Conservation (phyloP, 495 filamentous ascomycete species). For the Podospora pseudopauciseta region DNA sequence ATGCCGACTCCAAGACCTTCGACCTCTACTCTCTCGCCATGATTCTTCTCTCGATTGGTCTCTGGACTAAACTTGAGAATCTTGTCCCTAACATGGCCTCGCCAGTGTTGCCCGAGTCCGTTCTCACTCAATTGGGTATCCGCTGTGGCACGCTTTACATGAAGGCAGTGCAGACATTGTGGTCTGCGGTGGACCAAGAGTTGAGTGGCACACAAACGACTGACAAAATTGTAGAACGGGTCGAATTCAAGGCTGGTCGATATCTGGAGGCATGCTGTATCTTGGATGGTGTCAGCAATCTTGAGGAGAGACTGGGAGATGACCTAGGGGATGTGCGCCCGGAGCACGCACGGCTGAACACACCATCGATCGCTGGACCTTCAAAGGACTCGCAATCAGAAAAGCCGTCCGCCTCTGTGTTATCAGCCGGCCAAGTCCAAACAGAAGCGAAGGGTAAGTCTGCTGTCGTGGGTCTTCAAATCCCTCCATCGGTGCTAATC, state of each 20-base stretch:
- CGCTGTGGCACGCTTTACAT: conserved; percentile 75
- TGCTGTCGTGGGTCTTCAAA: not conserved
- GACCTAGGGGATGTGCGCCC: conserved; percentile 32
- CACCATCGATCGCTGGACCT: conserved; percentile 9
- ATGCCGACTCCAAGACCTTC: conserved; percentile 55
- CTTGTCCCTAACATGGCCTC: conserved; percentile 44
- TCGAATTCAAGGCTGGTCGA: conserved; percentile 41
- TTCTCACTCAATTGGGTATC: conserved; percentile 60
- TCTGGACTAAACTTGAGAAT: conserved; percentile 76
- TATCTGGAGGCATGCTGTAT: conserved; percentile 52
- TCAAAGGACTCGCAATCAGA: conserved; percentile 20
- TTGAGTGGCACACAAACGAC: conserved; percentile 35
- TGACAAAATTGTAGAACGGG: conserved; percentile 41
- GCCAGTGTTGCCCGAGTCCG: conserved; percentile 39
- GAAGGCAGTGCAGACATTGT: conserved; percentile 74
- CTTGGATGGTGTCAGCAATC: conserved; percentile 45
- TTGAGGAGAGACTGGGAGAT: conserved; percentile 45
- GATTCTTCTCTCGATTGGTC: conserved; percentile 77
- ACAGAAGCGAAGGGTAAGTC: conserved; percentile 1
- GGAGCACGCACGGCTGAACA: conserved; percentile 9
- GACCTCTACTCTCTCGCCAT: conserved; percentile 85
- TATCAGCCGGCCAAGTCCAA: not conserved
- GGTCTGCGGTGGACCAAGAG: conserved; percentile 71
- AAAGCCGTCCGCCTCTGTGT: not conserved
- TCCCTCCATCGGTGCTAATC: not conserved